Conservation (phyloP, 2,329 filamentous ascomycete species). For the Gaeumannomyces sp. region DNA sequence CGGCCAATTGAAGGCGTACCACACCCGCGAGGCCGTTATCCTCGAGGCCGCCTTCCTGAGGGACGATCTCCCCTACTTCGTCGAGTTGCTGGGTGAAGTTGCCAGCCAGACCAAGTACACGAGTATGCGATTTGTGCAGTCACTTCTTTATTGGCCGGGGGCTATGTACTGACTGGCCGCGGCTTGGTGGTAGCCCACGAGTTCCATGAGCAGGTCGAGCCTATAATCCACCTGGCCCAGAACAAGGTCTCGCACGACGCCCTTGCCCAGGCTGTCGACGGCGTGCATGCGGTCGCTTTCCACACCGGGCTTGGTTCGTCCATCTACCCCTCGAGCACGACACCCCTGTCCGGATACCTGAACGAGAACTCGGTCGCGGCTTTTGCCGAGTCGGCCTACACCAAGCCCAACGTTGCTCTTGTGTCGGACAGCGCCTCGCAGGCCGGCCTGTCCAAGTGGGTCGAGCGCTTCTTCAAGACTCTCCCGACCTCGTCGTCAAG, state of each 20-base stretch:
- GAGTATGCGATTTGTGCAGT: slow-evolving; percentile 40
- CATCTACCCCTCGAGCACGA: slow-evolving; percentile 64
- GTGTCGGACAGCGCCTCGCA: slow-evolving; percentile 83
- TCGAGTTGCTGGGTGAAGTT: slow-evolving; percentile 91
- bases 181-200: slow-evolving; percentile 63
- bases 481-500: slow-evolving; percentile 50
- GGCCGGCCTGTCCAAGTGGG: slow-evolving; percentile 77
- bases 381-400: slow-evolving; percentile 74
- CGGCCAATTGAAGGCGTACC: slow-evolving; percentile 78
- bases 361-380: slow-evolving; percentile 66
- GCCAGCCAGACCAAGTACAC: slow-evolving; percentile 82
- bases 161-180: slow-evolving; percentile 13
- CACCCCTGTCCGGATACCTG: slow-evolving; percentile 73
- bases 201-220: slow-evolving; percentile 80
- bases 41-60: slow-evolving; percentile 92
- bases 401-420: slow-evolving; percentile 85
- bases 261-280: slow-evolving; percentile 70
- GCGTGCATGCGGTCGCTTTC: slow-evolving; percentile 81
- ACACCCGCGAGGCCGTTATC: slow-evolving; percentile 89
- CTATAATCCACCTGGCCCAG: slow-evolving; percentile 72
- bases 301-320: slow-evolving; percentile 84
- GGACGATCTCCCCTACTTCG: slow-evolving; percentile 94
- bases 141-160: not conserved
- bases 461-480: slow-evolving; percentile 82
- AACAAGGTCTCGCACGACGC: slow-evolving; percentile 60